Conservation (phyloP, 2,329 filamentous ascomycete genomes). For the Tolypocladium album region DNA sequence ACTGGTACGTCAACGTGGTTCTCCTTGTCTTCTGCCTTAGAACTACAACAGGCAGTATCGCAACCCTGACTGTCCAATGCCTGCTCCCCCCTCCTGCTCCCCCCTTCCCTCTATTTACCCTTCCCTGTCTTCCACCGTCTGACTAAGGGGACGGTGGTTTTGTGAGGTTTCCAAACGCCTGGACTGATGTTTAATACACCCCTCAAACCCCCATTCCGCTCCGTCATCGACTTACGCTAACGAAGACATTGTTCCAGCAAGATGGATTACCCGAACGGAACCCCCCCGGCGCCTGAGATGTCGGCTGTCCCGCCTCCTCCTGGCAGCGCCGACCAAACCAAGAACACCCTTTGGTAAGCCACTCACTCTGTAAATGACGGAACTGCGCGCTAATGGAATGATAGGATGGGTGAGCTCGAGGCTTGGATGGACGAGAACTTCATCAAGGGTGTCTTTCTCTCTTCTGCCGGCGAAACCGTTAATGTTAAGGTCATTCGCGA, state of each 20-base stretch:
- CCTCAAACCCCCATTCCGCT: no score
- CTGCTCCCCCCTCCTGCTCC: neutral
- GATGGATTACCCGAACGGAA: conserved; percentile 28
- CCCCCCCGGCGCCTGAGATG: conserved; percentile 27
- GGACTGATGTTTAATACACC: neutral
- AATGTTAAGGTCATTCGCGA: conserved; percentile 99
- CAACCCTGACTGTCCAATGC: neutral
- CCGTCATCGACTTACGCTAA: neutral
- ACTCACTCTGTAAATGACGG: neutral
- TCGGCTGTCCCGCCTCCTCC: conserved; percentile 20
- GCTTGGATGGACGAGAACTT: conserved; percentile 99
- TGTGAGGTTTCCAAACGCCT: neutral
- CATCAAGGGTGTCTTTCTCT: conserved; percentile 82
- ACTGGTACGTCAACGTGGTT: neutral
- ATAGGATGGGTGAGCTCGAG: conserved; percentile 97
- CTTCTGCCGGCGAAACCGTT: conserved; percentile 83
- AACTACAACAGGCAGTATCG: neutral
- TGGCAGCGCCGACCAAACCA: conserved; percentile 34
- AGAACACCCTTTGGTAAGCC: conserved; percentile 47
- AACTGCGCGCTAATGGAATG: conserved; percentile 5
- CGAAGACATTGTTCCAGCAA: conserved; percentile 11
- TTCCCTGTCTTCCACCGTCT: no score
- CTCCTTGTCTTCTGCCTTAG: neutral
- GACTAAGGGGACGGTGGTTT: no score
- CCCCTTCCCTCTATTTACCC: neutral